Percentiles rank a stretch among this genome's conserved stretches.
Evolutionary conservation across 208 protist species (phyloP).

Genomic region (Crithidia fasciculata): DNA sequence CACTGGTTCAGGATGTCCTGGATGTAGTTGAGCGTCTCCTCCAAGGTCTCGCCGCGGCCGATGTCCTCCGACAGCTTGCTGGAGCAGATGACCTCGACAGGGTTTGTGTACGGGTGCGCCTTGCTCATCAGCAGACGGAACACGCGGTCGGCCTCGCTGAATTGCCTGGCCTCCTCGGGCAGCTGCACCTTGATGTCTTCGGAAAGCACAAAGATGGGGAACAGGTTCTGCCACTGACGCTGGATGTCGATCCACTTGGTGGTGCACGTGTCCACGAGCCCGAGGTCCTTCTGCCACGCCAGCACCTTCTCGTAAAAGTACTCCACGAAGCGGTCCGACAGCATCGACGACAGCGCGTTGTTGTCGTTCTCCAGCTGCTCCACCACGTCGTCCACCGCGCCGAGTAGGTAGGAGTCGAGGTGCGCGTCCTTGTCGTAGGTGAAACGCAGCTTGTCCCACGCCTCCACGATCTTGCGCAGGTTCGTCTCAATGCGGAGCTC

Average conservation of each 20-base stretch:
- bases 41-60: slow-evolving; percentile 86
- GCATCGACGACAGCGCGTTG: slow-evolving; percentile 96
- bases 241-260: slow-evolving; percentile 96
- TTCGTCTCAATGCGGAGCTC: slow-evolving; percentile 97
- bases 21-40: slow-evolving; percentile 92
- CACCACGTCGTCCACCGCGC: slow-evolving; percentile 94
- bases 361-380: slow-evolving; percentile 96
- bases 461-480: slow-evolving; percentile 95
- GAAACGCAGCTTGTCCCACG: slow-evolving; percentile 95
- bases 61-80: slow-evolving; percentile 86
- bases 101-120: slow-evolving; percentile 90
- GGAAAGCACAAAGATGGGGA: slow-evolving; percentile 98
- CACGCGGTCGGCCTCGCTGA: slow-evolving; percentile 91
- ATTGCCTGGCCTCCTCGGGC: slow-evolving; percentile 96
- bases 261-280: slow-evolving; percentile 96
- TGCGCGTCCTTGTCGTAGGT: slow-evolving; percentile 88
- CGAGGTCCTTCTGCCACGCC: slow-evolving; percentile 96
- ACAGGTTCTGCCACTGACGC: slow-evolving; percentile 97
- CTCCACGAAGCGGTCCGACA: slow-evolving; percentile 95
- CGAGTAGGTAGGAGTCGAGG: slow-evolving; percentile 92
- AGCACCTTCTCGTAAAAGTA: slow-evolving; percentile 96
- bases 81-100: slow-evolving; percentile 91
- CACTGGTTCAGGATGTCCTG: slow-evolving; percentile 94
- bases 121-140: slow-evolving; percentile 93
- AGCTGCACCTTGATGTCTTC: slow-evolving; percentile 98